phyloP scores from a whole-genome alignment of 2,329 filamentous ascomycete species.

The Passalora sequoiae region DNA sequence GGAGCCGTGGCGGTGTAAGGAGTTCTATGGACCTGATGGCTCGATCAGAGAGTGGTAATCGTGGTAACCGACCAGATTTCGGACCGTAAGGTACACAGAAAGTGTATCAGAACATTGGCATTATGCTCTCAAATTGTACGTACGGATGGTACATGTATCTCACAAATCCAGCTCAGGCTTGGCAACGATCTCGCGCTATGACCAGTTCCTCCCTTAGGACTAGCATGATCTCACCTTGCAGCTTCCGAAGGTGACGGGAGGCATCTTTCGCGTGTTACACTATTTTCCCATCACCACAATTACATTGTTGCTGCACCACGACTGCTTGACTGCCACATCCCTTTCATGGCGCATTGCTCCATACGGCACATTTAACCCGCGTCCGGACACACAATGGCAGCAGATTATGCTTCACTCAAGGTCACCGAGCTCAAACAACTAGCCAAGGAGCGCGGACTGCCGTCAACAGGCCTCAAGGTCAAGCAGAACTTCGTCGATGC shows the following conservation, averaged over 20 bases:
- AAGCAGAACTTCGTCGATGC: slow-evolving; percentile 47
- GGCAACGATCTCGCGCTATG: no score
- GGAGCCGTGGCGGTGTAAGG: slow-evolving; percentile 60
- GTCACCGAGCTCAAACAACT: slow-evolving; percentile 44
- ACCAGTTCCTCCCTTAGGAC: no score
- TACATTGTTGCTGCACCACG: neutral
- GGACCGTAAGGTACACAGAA: no score
- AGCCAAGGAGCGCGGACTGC: slow-evolving; percentile 45
- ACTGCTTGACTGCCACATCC: neutral
- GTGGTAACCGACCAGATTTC: no score
- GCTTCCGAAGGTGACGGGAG: no score
- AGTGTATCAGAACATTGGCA: no score
- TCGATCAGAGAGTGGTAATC: slow-evolving; percentile 62
- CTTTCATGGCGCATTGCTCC: neutral
- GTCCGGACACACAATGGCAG: slow-evolving; percentile 21
- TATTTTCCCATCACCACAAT: no score
- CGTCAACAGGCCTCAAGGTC: slow-evolving; percentile 42
- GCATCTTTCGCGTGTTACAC: no score
- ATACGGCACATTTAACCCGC: neutral
- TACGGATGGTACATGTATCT: no score
- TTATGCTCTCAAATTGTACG: no score
- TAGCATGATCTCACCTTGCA: no score
- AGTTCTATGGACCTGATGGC: slow-evolving; percentile 63
- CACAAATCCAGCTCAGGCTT: no score
- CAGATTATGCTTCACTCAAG: slow-evolving; percentile 45